Conservation (phyloP, 2,329 filamentous ascomycete species). For the Ophiostoma fasciatum region DNA sequence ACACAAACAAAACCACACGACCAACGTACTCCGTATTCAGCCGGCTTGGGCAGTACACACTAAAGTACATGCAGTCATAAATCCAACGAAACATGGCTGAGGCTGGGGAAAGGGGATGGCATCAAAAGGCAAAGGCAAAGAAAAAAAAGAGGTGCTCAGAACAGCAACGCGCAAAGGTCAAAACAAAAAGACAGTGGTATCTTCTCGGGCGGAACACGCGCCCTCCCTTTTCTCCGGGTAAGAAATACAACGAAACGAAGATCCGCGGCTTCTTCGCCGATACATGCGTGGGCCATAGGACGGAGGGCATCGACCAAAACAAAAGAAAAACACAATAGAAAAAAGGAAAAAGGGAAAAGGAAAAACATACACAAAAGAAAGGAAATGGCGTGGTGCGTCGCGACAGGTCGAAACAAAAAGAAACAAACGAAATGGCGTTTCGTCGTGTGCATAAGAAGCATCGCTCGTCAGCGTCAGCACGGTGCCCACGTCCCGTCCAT, state of each 20-base stretch:
- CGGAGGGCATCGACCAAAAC: background rate
- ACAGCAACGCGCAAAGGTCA: too few species aligned
- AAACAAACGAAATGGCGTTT: constrained; percentile 1
- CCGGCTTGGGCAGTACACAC: too few species aligned
- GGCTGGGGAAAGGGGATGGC: background rate
- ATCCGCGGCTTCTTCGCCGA: too few species aligned
- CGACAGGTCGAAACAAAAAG: background rate
- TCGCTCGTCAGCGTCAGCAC: too few species aligned
- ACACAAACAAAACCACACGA: too few species aligned
- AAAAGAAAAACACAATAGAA: background rate
- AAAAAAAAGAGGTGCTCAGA: background rate
- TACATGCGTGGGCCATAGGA: background rate
- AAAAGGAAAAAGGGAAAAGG: background rate
- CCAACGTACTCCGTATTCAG: too few species aligned
- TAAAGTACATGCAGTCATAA: too few species aligned
- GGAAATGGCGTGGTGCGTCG: background rate
- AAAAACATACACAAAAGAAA: background rate
- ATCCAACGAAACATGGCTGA: background rate
- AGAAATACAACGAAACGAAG: background rate
- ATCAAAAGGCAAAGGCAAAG: background rate
- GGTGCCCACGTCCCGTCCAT: too few species aligned
- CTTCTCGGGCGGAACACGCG: constrained; percentile 7
- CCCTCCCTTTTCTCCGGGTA: background rate
- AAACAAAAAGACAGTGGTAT: constrained; percentile 5
- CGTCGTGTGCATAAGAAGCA: constrained; percentile 2